Percentiles rank a stretch among this genome's conserved stretches.
Conservation (phyloP, 2,329 filamentous ascomycete species). For the Alternaria triticina region DNA sequence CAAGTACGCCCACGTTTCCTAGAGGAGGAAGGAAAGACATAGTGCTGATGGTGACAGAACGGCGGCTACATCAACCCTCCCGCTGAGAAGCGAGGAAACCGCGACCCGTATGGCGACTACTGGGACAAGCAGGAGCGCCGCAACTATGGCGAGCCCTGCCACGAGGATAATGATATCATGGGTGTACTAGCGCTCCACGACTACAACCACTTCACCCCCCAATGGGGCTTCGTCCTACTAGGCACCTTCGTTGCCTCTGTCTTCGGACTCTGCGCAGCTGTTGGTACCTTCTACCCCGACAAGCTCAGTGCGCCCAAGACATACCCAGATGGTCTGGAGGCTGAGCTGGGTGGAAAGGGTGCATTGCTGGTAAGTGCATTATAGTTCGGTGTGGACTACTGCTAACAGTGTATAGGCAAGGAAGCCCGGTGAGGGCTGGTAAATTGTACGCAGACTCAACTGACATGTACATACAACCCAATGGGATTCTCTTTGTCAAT, state of each 20-base stretch:
- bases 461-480: constrained; percentile 13
- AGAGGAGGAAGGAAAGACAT: neutral
- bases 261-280: constrained; percentile 48
- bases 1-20: constrained; percentile 61
- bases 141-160: constrained; percentile 94
- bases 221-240: constrained; percentile 69
- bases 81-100: constrained; percentile 83
- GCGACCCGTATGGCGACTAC: constrained; percentile 92
- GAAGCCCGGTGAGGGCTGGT: constrained; percentile 31
- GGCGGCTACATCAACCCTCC: constrained; percentile 83
- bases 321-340: constrained; percentile 56
- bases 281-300: constrained; percentile 54
- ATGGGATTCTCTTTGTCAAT: constrained; percentile 9
- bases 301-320: constrained; percentile 54
- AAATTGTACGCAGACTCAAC: constrained; percentile 1
- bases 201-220: constrained; percentile 82
- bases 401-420: constrained; percentile 27
- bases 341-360: constrained; percentile 55
- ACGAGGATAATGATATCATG: constrained; percentile 94
- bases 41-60: constrained; percentile 63
- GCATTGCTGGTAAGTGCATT: constrained; percentile 49
- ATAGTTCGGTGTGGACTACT: fast-evolving
- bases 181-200: constrained; percentile 88
- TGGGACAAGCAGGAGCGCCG: constrained; percentile 97
- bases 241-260: constrained; percentile 54